A percentile compares a stretch with the other conserved stretches of the same genome.
Evolutionary conservation across 2,329 filamentous ascomycete species (phyloP).

Genomic region (Blastomyces parvus): DNA sequence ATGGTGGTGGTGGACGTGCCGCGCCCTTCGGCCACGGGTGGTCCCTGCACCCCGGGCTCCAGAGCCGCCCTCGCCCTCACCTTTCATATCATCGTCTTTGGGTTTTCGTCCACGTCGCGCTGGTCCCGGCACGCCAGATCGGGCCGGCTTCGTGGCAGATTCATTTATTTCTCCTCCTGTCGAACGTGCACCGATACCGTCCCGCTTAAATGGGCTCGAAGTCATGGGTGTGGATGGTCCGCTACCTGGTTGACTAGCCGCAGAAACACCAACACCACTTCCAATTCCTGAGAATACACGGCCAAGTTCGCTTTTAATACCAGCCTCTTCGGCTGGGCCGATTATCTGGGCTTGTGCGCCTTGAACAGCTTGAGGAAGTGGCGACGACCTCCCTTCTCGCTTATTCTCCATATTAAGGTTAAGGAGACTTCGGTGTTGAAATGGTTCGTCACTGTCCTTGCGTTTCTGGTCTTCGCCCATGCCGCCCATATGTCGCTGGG

Average conservation of each 20-base stretch:
- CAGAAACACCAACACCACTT: slow-evolving; percentile 51
- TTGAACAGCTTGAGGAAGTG: slow-evolving; percentile 85
- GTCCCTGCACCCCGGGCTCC: slow-evolving; percentile 50
- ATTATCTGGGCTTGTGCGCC: slow-evolving; percentile 87
- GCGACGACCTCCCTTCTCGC: slow-evolving; percentile 73
- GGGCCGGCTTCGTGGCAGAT: slow-evolving; percentile 26
- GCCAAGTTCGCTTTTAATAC: slow-evolving; percentile 90
- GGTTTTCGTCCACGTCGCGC: slow-evolving; percentile 56
- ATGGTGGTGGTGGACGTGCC: slow-evolving; percentile 49
- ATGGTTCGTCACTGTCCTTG: slow-evolving; percentile 46
- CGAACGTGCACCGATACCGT: slow-evolving; percentile 40
- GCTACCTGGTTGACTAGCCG: slow-evolving; percentile 41
- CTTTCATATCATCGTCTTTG: slow-evolving; percentile 63
- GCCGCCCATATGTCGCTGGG: slow-evolving; percentile 12
- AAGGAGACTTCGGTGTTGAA: slow-evolving; percentile 59
- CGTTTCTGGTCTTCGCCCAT: slow-evolving; percentile 32
- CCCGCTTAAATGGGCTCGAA: slow-evolving; percentile 43
- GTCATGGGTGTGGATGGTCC: slow-evolving; percentile 46
- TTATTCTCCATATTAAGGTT: slow-evolving; percentile 64
- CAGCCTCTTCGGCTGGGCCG: slow-evolving; percentile 70
- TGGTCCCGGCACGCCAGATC: slow-evolving; percentile 34
- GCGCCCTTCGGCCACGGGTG: slow-evolving; percentile 57
- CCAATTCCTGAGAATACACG: slow-evolving; percentile 93
- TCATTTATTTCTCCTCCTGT: slow-evolving; percentile 33
- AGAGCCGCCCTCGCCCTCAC: slow-evolving; percentile 44